Conservation (phyloP, 148 eudicot species). For the Linanthus parryae region DNA sequence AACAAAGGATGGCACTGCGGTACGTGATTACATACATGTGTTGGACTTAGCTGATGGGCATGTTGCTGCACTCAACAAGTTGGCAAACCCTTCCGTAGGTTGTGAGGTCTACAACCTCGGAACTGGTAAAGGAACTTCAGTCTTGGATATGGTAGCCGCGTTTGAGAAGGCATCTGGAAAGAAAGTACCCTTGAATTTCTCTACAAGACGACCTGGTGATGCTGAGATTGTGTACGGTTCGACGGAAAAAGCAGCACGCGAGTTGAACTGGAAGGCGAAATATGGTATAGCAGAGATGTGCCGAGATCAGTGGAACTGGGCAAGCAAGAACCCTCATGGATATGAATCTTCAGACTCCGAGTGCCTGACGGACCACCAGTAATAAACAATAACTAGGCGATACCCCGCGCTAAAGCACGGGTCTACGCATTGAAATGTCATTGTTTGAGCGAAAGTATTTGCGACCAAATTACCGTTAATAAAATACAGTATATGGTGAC, state of each 20-base stretch:
- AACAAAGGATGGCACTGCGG: conserved; percentile 96
- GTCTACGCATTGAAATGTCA: too few species aligned
- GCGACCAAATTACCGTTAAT: too few species aligned
- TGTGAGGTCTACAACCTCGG: conserved; percentile 96
- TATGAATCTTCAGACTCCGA: conserved; percentile 43
- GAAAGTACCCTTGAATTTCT: conserved; percentile 73
- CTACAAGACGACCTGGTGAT: conserved; percentile 91
- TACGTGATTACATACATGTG: conserved; percentile 97
- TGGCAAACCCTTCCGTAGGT: conserved; percentile 65
- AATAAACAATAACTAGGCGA: too few species aligned
- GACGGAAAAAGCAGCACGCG: conserved; percentile 76
- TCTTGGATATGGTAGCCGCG: conserved; percentile 94
- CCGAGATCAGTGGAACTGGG: conserved; percentile 95
- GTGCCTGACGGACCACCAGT: too few species aligned
- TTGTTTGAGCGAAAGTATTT: too few species aligned
- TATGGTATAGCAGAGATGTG: conserved; percentile 89
- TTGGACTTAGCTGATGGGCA: conserved; percentile 98
- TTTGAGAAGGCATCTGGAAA: conserved; percentile 96
- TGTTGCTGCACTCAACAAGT: conserved; percentile 76
- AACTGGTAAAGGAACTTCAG: conserved; percentile 93
- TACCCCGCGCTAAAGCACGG: too few species aligned
- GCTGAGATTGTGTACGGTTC: conserved; percentile 86
- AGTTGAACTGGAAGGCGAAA: conserved; percentile 89
- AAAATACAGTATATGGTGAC: too few species aligned
- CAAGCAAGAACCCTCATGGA: conserved; percentile 87